Evolutionary conservation across 768 basidiomycete genomes (phyloP), one percentile per base, ranked within the genome.

Genomic region (Pleurotus sapidus): DNA sequence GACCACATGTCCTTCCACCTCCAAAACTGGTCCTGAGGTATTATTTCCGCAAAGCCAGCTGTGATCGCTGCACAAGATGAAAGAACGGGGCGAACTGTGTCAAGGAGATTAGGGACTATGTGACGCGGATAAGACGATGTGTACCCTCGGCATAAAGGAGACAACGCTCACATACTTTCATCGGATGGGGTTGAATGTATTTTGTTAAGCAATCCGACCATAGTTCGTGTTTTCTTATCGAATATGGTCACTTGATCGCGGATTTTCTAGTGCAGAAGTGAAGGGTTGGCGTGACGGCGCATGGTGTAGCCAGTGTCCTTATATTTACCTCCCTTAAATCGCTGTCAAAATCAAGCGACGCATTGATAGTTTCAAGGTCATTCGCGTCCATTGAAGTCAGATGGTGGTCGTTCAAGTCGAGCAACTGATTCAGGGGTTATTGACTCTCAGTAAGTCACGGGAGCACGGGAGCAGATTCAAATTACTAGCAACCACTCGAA

Each of bases 1-100:
- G 81, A 78, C 90, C 90, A 92, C 83, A 89, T 83, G 23, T 91
- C 89, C 67, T 88, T 91, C 88, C 88, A 93, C 56, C 84, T 77
- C 91, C 91, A 93, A 59, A 89, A 84, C 61, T 91, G 88, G 62
- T 88, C 83, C 27, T 75, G 76, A 25, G 91, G 91, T 23, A 91
- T 74, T 30, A 86, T 75, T 4, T 64, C 70, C 5, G 84, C 84
- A n/a, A 93, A 71, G 1, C 75, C 74, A 20, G 74, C 71, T 8
- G 68, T 78, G 6, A 74, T 78, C 17, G 77, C 80, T 57, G 72
- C 73, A 61, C 85, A 92, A 60, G 79, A 80, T 9, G 70, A 64
- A 25, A 92, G 66, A 7, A 82, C 72, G 1, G 87, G 84, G 39
- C 73, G 77, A 12, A 88, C 79, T 12, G 78, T 72, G 50, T 81